Base-by-base conservation (phyloP, 257 asterid genomes). In the Solanum pennellii region DNA sequence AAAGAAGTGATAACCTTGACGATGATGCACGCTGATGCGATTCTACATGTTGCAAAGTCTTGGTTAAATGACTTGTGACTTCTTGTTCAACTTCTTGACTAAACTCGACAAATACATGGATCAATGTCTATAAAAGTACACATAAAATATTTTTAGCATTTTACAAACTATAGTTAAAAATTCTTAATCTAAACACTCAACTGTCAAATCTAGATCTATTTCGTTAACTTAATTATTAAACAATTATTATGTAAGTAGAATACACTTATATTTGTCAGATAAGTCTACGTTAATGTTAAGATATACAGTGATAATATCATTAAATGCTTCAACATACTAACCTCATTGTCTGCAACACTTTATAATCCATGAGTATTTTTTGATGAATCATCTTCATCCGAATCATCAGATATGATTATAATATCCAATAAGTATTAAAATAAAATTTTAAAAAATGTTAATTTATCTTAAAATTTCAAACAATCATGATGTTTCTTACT, bases 71-170 rank as follows among this genome's bases (percentile, higher is more conserved):
- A 25, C 18, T 25, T 65, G 9, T 65, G 3, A n/a, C 0, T 65
- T 65, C 4, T 27, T 11, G 72, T 0, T 65, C 16, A n/a, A 65
- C 72, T 65, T 65, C 33, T n/a, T 65, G 18, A 5, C 3, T 5
- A n/a, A 12, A 4, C 9, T 65, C 33, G 9, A n/a, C 1, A 1
- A 5, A 65, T 65, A 1, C 33, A 11, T 0, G 1, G 3, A 5
- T 12, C 7, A n/a, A 25, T 11, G 33, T 2, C 16, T 65, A 14
- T n/a, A 15, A 12, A 1, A n/a, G 2, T 11, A 5, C 5, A 5
- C 25, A n/a, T 65, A 65, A 65, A 6, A 5, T n/a, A 12, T 12
- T 13, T 37, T 37, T 39, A 12, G 1, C 16, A 39, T n/a, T 75
- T 75, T 2, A 7, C 21, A 41, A 41, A 12, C 21, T 12, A 6